A percentile compares a stretch with the other conserved stretches of the same genome.
Conservation (phyloP, 495 filamentous ascomycete genomes). For the Neurospora sp. region DNA sequence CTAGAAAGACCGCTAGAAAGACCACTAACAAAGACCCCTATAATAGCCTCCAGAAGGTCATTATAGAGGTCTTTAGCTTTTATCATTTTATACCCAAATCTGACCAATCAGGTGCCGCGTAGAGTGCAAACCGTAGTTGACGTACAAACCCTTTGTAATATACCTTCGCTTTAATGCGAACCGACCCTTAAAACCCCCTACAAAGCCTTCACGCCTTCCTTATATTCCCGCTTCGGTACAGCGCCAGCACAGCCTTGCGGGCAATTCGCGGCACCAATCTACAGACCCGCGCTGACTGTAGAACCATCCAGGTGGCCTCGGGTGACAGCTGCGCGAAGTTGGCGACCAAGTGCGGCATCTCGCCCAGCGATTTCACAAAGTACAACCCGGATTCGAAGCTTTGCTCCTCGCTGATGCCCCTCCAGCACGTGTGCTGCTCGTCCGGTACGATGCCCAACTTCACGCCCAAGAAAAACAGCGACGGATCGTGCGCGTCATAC, state of each 20-base stretch:
- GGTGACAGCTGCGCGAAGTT: constrained; percentile 29
- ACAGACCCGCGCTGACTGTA: constrained; percentile 6
- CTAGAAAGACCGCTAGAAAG: too few species aligned
- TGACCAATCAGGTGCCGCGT: too few species aligned
- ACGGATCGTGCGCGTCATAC: constrained; percentile 34
- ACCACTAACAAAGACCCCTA: too few species aligned
- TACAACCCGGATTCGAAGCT: constrained; percentile 26
- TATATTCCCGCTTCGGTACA: too few species aligned
- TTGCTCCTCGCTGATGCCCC: constrained; percentile 24
- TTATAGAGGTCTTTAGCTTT: too few species aligned
- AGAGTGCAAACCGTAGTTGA: too few species aligned
- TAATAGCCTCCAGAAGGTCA: too few species aligned
- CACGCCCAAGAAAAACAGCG: constrained; percentile 25
- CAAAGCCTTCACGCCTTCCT: too few species aligned
- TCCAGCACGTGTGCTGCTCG: constrained; percentile 39
- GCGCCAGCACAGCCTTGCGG: neutral
- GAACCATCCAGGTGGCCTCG: constrained; percentile 12
- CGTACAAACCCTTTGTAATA: too few species aligned
- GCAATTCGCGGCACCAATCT: neutral
- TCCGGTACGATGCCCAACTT: constrained; percentile 26
- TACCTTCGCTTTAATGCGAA: too few species aligned
- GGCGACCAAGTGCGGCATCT: constrained; percentile 31
- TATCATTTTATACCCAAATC: too few species aligned
- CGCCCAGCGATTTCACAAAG: constrained; percentile 24
- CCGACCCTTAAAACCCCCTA: too few species aligned